phyloP scores from a whole-genome alignment of 441 rosid species.

The Pelargonium fulgidum region DNA sequence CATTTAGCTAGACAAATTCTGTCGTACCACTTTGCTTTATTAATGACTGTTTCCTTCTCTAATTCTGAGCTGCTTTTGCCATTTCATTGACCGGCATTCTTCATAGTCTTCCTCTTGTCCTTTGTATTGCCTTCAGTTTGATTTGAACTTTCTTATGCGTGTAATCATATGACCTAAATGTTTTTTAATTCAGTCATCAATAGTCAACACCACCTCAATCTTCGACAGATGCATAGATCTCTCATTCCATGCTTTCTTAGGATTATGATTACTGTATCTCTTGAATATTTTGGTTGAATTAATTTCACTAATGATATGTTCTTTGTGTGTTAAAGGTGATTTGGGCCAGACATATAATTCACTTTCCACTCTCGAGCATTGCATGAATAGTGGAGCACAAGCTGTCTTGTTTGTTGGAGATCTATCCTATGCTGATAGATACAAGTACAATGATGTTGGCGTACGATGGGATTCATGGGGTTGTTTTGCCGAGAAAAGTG shows the following conservation, averaged over 20 bases:
- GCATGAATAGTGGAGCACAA: slow-evolving; percentile 57
- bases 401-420: slow-evolving; percentile 65
- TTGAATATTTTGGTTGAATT: not conserved
- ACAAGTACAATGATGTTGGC: slow-evolving; percentile 56
- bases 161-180: not conserved
- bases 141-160: too few species aligned
- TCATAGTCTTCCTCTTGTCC: not conserved
- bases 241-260: not conserved
- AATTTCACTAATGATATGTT: too few species aligned
- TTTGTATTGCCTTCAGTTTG: not conserved
- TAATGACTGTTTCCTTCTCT: not conserved
- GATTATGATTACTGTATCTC: slow-evolving; percentile 9
- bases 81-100: not conserved
- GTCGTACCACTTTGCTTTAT: not conserved
- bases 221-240: not conserved
- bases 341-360: slow-evolving; percentile 77
- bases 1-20: not conserved
- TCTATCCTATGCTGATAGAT: slow-evolving; percentile 69
- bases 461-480: slow-evolving; percentile 78
- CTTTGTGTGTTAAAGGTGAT: slow-evolving; percentile 42
- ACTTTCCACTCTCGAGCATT: slow-evolving; percentile 61
- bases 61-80: not conserved
- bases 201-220: not conserved
- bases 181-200: not conserved
- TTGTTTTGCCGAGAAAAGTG: slow-evolving; percentile 54